A percentile compares a stretch with the other conserved stretches of the same genome.
Evolutionary conservation across 805 yeast species (phyloP).

Genomic region (Saccharomycopsis babjevae): DNA sequence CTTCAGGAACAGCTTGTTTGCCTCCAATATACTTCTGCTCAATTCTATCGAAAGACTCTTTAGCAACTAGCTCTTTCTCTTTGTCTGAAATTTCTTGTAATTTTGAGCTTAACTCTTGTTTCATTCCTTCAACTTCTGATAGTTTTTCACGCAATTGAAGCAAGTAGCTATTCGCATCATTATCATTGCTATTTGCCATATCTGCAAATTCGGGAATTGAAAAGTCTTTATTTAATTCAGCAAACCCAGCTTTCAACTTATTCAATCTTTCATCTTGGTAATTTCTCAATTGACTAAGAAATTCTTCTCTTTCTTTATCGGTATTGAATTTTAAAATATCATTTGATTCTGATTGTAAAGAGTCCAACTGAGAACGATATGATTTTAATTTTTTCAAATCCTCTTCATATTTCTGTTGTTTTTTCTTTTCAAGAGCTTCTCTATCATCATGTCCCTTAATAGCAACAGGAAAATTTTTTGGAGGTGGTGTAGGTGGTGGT

Average conservation of each 20-base stretch:
- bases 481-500: constrained; percentile 31
- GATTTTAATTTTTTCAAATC: constrained; percentile 47
- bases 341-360: constrained; percentile 64
- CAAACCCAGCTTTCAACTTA: constrained; percentile 57
- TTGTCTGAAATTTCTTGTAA: constrained; percentile 24
- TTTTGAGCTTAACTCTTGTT: constrained; percentile 32
- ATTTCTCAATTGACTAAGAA: constrained; percentile 14
- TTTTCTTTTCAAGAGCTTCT: not conserved
- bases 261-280: constrained; percentile 47
- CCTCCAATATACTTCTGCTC: constrained; percentile 16
- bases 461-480: constrained; percentile 19
- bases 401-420: constrained; percentile 24
- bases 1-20: constrained; percentile 6
- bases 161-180: constrained; percentile 16
- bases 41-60: constrained; percentile 4
- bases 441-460: not conserved
- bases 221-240: constrained; percentile 54
- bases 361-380: constrained; percentile 47
- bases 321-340: constrained; percentile 60
- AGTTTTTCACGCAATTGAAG: constrained; percentile 28
- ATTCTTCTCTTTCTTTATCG: constrained; percentile 29
- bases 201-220: constrained; percentile 17
- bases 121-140: constrained; percentile 33
- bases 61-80: constrained; percentile 5
- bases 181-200: constrained; percentile 12